Evolutionary conservation across 2,329 filamentous ascomycete genomes (phyloP), one percentile per base, ranked within the genome.

Genomic region (Ceratocystis ficicola): DNA sequence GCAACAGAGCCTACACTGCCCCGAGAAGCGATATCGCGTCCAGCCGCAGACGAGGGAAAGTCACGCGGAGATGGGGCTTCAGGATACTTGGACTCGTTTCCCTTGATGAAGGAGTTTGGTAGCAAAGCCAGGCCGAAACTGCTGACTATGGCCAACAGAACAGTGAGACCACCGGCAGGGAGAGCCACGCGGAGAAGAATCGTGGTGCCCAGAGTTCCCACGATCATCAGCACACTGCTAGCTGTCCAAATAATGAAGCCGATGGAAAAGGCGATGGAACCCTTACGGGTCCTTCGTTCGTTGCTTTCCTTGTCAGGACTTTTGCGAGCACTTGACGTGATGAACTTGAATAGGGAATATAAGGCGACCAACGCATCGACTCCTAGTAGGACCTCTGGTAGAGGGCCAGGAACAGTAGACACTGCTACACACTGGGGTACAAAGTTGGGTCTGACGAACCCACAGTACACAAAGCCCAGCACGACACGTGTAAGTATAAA

Each of bases 391-490:
- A 79, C 73, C 6, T 76, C 70, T 15, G 83, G 73, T 8, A 80
- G 77, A 1, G 83, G 67, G 0, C 78, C 75, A 50, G 78, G 69
- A 32, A 78, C 67, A 4, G 77, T 76, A 8, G 78, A 80, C 30
- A 73, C 73, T 22, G 81, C 76, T 17, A 82, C 75, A 70, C 83
- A 86, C 36, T 81, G 78, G 17, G 77, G 76, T 44, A 77, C 76
- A 69, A 82, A 79, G 67, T 82, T 77, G 5, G 79, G 76, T 52
- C 80, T 76, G 30, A 81, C 80, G 63, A 83, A 76, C n/a, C 78
- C 82, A 17, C 82, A 77, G 68, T 83, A 82, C 3, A 81, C 76
- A 30, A 74, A 80, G 12, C 82, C 83, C 10, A 83, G 70, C n/a
- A 80, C 72, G 50, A 84, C 77, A 30, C 83, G 78, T 20, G 74